These are phyloP conservation scores for Dryadomyces quercivorus DNA, from an alignment of 2,329 filamentous ascomycete species.

Conservation along the genomic window DNA sequence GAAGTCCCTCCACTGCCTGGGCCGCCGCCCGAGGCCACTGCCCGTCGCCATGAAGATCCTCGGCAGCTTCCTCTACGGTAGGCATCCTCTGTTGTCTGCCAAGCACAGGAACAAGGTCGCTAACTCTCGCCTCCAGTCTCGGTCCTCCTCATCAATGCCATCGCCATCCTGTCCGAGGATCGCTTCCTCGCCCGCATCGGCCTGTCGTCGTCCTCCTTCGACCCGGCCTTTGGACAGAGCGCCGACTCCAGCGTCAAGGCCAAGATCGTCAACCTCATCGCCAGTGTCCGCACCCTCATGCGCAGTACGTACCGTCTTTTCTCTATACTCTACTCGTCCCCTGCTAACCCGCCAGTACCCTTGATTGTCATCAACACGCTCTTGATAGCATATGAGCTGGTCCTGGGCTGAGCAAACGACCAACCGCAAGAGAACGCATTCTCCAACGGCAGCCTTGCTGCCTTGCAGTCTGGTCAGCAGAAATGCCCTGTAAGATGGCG, in stretches of 20 bases:
- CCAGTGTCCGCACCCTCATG: conserved; percentile 83
- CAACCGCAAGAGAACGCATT: too few relatives aligned
- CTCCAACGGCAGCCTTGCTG: not conserved
- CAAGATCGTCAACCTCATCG: conserved; percentile 80
- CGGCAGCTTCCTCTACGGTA: conserved; percentile 21
- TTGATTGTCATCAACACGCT: conserved; percentile 72
- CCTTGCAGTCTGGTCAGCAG: too few relatives aligned
- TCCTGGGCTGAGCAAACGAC: conserved; percentile 47
- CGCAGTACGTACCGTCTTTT: conserved; percentile 52
- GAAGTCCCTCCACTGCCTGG: not conserved
- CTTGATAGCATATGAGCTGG: conserved; percentile 72
- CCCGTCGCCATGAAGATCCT: conserved; percentile 17
- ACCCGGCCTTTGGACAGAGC: conserved; percentile 66
- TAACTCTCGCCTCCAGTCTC: conserved; percentile 38
- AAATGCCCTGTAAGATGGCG: too few relatives aligned
- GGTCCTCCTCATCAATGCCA: conserved; percentile 83
- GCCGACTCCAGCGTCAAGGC: conserved; percentile 70
- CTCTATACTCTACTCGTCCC: not conserved
- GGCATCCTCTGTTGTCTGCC: not conserved
- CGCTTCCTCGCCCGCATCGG: conserved; percentile 85
- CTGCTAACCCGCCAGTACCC: conserved; percentile 45
- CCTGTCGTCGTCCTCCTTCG: conserved; percentile 57
- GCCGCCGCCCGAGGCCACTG: not conserved
- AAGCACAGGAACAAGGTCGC: not conserved
- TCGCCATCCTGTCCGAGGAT: conserved; percentile 89